These are phyloP conservation scores for Cyberlindnera misumaiensis DNA, from an alignment of 805 yeast genomes.

Conservation along the genomic window DNA sequence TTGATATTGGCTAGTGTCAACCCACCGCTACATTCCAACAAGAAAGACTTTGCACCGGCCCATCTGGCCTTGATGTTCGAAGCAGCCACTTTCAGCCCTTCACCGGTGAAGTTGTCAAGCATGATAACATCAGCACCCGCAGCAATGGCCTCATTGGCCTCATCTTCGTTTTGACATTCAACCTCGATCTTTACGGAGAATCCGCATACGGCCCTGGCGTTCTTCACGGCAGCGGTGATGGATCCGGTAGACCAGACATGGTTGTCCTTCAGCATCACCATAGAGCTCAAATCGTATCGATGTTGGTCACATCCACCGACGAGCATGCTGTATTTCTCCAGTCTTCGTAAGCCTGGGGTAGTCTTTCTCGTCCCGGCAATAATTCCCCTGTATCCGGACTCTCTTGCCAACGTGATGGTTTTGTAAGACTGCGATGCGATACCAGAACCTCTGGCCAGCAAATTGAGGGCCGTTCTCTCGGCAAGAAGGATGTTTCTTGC, in stretches of 20 bases:
- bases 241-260: conserved; percentile 93
- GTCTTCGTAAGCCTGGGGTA: conserved; percentile 86
- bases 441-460: conserved; percentile 80
- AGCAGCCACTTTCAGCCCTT: conserved; percentile 60
- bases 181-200: conserved; percentile 89
- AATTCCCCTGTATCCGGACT: conserved; percentile 66
- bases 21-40: conserved; percentile 92
- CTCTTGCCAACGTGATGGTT: conserved; percentile 54
- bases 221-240: conserved; percentile 72
- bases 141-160: conserved; percentile 85
- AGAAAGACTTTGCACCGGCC: conserved; percentile 41
- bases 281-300: conserved; percentile 81
- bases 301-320: conserved; percentile 95
- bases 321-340: conserved; percentile 91
- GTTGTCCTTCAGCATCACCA: conserved; percentile 96
- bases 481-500: conserved; percentile 74
- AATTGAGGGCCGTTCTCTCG: conserved; percentile 80
- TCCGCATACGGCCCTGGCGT: conserved; percentile 79
- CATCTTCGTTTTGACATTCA: conserved; percentile 78
- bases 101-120: conserved; percentile 82
- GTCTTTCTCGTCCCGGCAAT: conserved; percentile 97
- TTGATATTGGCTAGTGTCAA: conserved; percentile 62
- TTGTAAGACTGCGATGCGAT: conserved; percentile 69
- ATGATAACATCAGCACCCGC: conserved; percentile 96
- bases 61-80: conserved; percentile 50